Percentiles rank a stretch among this genome's conserved stretches.
Evolutionary conservation across 2,329 filamentous ascomycete species (phyloP).

Genomic region (Beauveria caledonica): DNA sequence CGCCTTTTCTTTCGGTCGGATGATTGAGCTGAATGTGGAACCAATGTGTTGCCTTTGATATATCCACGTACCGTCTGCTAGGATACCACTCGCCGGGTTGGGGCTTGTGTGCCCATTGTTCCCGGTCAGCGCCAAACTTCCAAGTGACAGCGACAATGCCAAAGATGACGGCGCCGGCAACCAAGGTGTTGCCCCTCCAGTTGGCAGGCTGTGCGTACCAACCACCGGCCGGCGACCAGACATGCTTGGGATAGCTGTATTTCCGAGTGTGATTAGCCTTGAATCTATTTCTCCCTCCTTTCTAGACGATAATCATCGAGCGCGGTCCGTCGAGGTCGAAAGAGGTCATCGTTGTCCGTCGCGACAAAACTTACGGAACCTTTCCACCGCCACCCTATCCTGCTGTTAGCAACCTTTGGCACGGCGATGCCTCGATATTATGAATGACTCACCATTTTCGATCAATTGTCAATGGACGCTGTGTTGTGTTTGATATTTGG

Average conservation of each 20-base stretch:
- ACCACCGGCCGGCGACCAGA: conserved; percentile 97
- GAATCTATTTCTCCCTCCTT: neutral
- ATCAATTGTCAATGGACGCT: conserved; percentile 26
- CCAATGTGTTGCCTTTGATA: too few relatives aligned
- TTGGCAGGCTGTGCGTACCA: conserved; percentile 95
- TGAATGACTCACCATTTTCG: conserved; percentile 47
- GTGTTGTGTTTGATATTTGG: conserved; percentile 17
- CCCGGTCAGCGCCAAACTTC: conserved; percentile 65
- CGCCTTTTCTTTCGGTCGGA: neutral
- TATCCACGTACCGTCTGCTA: conserved; percentile 64
- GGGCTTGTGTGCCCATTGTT: conserved; percentile 67
- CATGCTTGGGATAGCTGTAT: conserved; percentile 90
- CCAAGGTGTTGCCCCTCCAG: conserved; percentile 86
- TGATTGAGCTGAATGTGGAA: too few relatives aligned
- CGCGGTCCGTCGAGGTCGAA: neutral
- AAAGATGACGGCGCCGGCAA: conserved; percentile 60
- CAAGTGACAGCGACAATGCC: conserved; percentile 61
- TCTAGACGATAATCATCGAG: conserved; percentile 15
- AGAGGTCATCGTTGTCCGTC: conserved; percentile 5
- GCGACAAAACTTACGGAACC: conserved; percentile 41
- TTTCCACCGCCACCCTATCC: conserved; percentile 65
- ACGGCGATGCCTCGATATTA: neutral
- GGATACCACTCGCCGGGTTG: conserved; percentile 72
- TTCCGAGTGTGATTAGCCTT: conserved; percentile 12
- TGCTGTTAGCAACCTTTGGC: conserved; percentile 29